Conservation (phyloP, 2,329 filamentous ascomycete species). For the Chrysosporium queenslandicum region DNA sequence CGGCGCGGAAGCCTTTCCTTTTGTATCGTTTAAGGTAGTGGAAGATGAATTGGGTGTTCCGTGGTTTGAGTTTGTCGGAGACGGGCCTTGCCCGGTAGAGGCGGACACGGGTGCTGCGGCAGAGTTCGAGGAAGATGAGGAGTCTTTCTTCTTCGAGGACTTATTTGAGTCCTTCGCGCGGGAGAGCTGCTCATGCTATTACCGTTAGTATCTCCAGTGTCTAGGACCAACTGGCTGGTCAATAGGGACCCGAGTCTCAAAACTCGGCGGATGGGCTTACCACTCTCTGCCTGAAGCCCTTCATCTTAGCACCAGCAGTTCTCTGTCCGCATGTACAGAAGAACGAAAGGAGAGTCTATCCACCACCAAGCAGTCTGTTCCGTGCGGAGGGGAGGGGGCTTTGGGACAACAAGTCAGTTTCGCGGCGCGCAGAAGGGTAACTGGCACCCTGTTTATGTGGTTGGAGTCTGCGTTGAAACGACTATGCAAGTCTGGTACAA, state of each 20-base stretch:
- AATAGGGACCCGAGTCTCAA: constrained; percentile 19
- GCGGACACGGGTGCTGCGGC: constrained; percentile 25
- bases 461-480: neutral
- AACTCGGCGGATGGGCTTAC: constrained; percentile 49
- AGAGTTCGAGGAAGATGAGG: constrained; percentile 56
- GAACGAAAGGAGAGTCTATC: constrained; percentile 10
- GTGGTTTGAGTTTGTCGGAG: constrained; percentile 51
- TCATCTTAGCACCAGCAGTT: constrained; percentile 60
- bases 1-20: constrained; percentile 59
- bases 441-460: neutral
- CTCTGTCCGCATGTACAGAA: constrained; percentile 21
- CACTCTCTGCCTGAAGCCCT: constrained; percentile 94
- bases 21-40: constrained; percentile 71
- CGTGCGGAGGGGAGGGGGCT: constrained; percentile 3
- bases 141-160: constrained; percentile 57
- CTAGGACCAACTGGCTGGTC: constrained; percentile 2
- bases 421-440: neutral
- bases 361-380: constrained; percentile 13
- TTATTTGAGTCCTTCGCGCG: constrained; percentile 81
- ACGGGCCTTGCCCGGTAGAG: constrained; percentile 36
- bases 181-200: constrained; percentile 72
- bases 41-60: constrained; percentile 80
- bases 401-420: constrained; percentile 1
- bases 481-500: neutral
- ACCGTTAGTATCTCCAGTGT: constrained; percentile 35